These are phyloP conservation scores for Silene uniflora DNA, from an alignment of 148 eudicot species.

Conservation along the genomic window DNA sequence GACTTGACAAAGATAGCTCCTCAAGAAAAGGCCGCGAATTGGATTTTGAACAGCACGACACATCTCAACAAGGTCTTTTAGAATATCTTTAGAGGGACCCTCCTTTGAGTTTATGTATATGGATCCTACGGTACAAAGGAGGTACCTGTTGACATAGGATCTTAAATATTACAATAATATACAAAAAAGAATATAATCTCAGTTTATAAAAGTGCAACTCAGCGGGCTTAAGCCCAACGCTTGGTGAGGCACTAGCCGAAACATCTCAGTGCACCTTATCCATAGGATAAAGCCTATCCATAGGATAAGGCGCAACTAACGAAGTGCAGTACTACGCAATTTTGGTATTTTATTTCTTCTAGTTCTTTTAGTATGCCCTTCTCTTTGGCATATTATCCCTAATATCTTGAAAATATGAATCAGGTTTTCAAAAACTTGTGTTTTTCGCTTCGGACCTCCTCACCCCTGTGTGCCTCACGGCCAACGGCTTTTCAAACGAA, in stretches of 20 bases:
- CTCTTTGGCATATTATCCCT: background rate
- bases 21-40: slow-evolving; percentile 85
- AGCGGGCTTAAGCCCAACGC: background rate
- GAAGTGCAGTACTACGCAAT: background rate
- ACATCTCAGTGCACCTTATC: background rate
- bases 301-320: background rate
- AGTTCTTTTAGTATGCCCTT: background rate
- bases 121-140: slow-evolving; percentile 95
- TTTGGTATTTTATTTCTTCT: background rate
- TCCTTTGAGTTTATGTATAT: slow-evolving; percentile 85
- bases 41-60: slow-evolving; percentile 97
- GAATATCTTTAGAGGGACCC: slow-evolving; percentile 85
- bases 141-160: slow-evolving; percentile 56
- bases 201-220: background rate
- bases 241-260: background rate
- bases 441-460: no score
- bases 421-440: background rate
- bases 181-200: background rate
- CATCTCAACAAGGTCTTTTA: slow-evolving; percentile 97
- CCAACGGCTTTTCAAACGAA: no score
- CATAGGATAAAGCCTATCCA: no score
- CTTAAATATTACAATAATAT: background rate
- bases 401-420: background rate
- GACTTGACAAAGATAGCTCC: slow-evolving; percentile 97
- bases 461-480: no score